Conservation (phyloP, 1,284 basidiomycete species). For the Vanrija humicola region DNA sequence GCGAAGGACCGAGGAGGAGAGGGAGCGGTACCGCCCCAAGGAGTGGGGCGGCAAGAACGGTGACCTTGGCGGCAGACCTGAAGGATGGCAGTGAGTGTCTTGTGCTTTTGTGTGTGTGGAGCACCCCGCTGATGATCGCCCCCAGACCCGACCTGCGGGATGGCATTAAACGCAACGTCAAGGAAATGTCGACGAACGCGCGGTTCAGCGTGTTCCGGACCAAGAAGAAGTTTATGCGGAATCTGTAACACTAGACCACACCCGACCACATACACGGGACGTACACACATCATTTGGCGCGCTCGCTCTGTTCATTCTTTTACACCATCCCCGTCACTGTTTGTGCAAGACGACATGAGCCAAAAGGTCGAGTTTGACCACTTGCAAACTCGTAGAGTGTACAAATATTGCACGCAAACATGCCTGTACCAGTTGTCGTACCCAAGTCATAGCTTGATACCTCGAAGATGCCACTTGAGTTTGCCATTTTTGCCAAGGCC, state of each 20-base stretch:
- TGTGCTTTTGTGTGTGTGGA: background rate
- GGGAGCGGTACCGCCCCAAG: constrained; percentile 45
- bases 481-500: no score
- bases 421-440: no score
- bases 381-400: no score
- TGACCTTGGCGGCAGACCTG: constrained; percentile 34
- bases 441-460: no score
- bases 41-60: constrained; percentile 46
- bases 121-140: constrained; percentile 8
- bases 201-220: constrained; percentile 46
- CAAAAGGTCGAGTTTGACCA: no score
- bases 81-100: constrained; percentile 47
- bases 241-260: background rate
- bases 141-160: constrained; percentile 41
- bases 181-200: constrained; percentile 42
- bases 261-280: background rate
- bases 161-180: constrained; percentile 44
- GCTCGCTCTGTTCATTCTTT: background rate
- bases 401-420: no score
- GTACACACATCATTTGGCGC: no score
- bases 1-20: constrained; percentile 39
- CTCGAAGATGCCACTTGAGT: no score
- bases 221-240: constrained; percentile 45
- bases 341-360: background rate
- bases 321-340: background rate